Conservation (phyloP, 2,329 filamentous ascomycete species). For the Tolypocladium sp. region DNA sequence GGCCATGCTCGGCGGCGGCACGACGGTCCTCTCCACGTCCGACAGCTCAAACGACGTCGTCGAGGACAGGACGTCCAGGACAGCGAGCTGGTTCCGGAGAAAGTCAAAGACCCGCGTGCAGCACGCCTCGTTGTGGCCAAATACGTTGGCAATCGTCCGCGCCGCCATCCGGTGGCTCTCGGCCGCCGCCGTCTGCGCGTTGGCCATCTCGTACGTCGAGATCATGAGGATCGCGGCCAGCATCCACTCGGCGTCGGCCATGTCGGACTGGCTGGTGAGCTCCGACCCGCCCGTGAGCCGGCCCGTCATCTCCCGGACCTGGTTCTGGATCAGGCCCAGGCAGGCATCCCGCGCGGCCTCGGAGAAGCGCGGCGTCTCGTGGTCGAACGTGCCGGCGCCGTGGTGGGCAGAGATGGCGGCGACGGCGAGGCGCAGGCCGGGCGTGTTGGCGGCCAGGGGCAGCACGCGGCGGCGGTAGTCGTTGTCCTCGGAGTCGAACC, state of each 20-base stretch:
- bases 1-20: slow-evolving; percentile 10
- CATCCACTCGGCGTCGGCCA: slow-evolving; percentile 18
- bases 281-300: slow-evolving; percentile 11
- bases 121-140: slow-evolving; percentile 10
- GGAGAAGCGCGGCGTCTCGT: slow-evolving; percentile 11
- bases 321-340: slow-evolving; percentile 13
- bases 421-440: slow-evolving; percentile 17
- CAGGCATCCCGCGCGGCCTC: slow-evolving; percentile 18
- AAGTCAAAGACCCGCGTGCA: slow-evolving; percentile 15
- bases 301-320: slow-evolving; percentile 14
- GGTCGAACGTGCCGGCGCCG: slow-evolving; percentile 11
- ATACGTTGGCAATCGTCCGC: slow-evolving; percentile 18
- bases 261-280: slow-evolving; percentile 11
- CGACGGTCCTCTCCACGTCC: slow-evolving; percentile 12
- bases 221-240: slow-evolving; percentile 20
- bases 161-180: slow-evolving; percentile 18
- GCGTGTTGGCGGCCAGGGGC: slow-evolving; percentile 14
- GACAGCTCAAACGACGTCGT: slow-evolving; percentile 17
- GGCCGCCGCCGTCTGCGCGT: slow-evolving; percentile 13
- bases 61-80: slow-evolving; percentile 16
- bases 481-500: slow-evolving; percentile 19
- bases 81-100: slow-evolving; percentile 17
- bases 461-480: slow-evolving; percentile 16
- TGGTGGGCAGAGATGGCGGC: slow-evolving; percentile 19
- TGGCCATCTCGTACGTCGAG: slow-evolving; percentile 19